A percentile compares a stretch with the other conserved stretches of the same genome.
phyloP scores from a whole-genome alignment of 345 rosid genomes.

The Sapria himalayana region DNA sequence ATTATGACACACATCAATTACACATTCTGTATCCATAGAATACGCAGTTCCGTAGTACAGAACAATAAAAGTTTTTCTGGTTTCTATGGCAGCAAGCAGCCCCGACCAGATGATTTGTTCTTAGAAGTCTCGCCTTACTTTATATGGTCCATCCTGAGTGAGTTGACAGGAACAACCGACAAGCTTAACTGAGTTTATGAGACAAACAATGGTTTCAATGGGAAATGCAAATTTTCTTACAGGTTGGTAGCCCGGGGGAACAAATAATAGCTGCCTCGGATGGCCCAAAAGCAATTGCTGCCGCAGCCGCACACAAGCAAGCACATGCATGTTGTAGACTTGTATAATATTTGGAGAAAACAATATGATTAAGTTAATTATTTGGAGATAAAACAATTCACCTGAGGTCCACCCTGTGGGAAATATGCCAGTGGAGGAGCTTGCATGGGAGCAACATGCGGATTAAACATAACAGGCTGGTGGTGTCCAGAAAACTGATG shows the following conservation, averaged over 20 bases:
- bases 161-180: too few relatives aligned
- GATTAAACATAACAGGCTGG: conserved; percentile 44
- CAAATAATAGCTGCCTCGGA: conserved; percentile 39
- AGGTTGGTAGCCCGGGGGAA: conserved; percentile 48
- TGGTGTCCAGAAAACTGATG: too few relatives aligned
- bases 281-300: conserved; percentile 48
- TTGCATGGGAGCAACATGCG: conserved; percentile 33
- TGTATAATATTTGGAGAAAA: not conserved
- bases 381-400: conserved; percentile 9
- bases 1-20: too few relatives aligned
- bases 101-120: too few relatives aligned
- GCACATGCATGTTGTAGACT: conserved; percentile 7
- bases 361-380: not conserved
- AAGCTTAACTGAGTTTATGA: too few relatives aligned
- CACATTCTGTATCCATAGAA: too few relatives aligned
- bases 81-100: too few relatives aligned
- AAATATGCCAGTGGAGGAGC: conserved; percentile 41
- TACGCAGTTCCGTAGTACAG: too few relatives aligned
- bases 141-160: too few relatives aligned
- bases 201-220: too few relatives aligned
- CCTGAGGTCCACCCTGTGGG: conserved; percentile 65
- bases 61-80: too few relatives aligned
- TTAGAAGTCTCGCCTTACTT: too few relatives aligned
- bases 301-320: conserved; percentile 28
- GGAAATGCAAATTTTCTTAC: conserved; percentile 28